Conservation (phyloP, 2,329 filamentous ascomycete genomes). For the Pseudocercospora cruenta region DNA sequence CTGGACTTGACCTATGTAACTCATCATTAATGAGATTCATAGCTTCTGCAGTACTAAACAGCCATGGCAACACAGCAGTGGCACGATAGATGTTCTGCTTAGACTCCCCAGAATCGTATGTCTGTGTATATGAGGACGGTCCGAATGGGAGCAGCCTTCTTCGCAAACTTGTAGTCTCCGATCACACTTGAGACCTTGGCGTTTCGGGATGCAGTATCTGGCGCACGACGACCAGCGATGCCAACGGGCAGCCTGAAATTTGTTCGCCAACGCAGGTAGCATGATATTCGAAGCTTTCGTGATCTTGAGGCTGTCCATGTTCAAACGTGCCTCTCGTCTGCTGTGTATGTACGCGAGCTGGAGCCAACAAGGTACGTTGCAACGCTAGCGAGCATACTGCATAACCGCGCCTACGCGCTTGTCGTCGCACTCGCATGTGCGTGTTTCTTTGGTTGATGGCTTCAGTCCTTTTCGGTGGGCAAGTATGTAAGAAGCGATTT, state of each 20-base stretch:
- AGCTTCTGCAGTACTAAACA: not conserved
- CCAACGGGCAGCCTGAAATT: not conserved
- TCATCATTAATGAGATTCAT: not conserved
- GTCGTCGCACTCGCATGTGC: not conserved
- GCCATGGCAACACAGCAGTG: not conserved
- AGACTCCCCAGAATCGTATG: not conserved
- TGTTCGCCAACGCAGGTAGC: not conserved
- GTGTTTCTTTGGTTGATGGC: not conserved
- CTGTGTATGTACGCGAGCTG: not conserved
- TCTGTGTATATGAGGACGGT: not conserved
- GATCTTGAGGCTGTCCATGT: not conserved
- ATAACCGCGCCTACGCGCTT: not conserved
- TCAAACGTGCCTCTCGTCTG: not conserved
- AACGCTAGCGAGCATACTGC: not conserved
- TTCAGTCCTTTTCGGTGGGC: not conserved
- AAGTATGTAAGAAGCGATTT: not conserved
- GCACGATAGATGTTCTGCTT: not conserved
- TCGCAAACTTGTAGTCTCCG: not conserved
- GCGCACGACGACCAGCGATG: no score
- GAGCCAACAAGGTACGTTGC: not conserved
- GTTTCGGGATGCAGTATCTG: not conserved
- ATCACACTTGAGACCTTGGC: not conserved
- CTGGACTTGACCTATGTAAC: not conserved
- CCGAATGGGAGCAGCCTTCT: not conserved
- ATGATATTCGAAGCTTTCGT: not conserved